A percentile compares a stretch with the other conserved stretches of the same genome.
Conservation (phyloP, 495 filamentous ascomycete species). For the Neurospora sp. region DNA sequence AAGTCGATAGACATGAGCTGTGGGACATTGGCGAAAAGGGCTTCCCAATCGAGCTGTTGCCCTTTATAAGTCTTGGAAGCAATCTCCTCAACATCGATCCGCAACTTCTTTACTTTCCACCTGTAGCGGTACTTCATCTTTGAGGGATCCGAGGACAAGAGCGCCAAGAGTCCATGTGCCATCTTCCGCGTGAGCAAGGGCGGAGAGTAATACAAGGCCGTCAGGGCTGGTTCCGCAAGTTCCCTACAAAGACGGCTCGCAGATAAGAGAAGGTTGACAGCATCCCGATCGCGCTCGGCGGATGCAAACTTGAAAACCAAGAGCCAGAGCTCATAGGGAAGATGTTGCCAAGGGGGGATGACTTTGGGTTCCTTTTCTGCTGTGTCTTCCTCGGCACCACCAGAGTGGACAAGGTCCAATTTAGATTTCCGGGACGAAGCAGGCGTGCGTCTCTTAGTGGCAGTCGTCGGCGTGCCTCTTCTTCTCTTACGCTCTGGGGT, state of each 20-base stretch:
- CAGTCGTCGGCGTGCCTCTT: background rate
- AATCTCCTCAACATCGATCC: conserved; percentile 47
- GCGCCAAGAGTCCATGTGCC: conserved; percentile 27
- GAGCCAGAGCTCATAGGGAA: conserved; percentile 64
- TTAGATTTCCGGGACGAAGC: background rate
- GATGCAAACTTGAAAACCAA: conserved; percentile 59
- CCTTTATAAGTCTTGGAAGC: conserved; percentile 21
- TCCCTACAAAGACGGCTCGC: conserved; percentile 51
- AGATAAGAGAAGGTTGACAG: conserved; percentile 49
- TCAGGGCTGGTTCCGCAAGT: conserved; percentile 66
- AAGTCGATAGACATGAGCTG: conserved; percentile 46
- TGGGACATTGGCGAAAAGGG: conserved; percentile 34
- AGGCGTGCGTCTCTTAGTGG: background rate
- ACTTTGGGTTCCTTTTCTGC: conserved; percentile 2
- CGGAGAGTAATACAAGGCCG: conserved; percentile 61
- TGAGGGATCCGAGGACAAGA: conserved; percentile 30
- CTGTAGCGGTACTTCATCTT: conserved; percentile 42
- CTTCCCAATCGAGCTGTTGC: conserved; percentile 31
- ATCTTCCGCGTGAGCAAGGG: conserved; percentile 43
- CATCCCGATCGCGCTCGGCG: conserved; percentile 36
- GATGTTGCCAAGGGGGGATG: conserved; percentile 55
- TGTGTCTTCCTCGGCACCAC: background rate
- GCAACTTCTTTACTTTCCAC: conserved; percentile 58
- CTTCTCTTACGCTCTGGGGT: background rate
- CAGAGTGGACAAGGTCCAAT: background rate